These are phyloP conservation scores for Colletotrichum theobromicola DNA, from an alignment of 2,329 filamentous ascomycete species.

Conservation along the genomic window DNA sequence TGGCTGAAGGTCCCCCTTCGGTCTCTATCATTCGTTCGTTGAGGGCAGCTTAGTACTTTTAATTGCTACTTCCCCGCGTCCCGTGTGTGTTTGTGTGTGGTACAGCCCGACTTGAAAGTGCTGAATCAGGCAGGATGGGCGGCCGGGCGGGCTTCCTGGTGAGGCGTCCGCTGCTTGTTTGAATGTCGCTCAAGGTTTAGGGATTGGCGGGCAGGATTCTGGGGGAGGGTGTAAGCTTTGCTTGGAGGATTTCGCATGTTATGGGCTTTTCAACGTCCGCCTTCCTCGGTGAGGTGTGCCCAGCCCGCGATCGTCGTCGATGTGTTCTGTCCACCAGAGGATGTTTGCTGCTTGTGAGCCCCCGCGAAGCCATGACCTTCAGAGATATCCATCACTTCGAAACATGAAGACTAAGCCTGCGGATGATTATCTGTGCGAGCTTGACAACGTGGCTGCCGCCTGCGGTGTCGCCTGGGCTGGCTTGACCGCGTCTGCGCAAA, in stretches of 20 bases:
- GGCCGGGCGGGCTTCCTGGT: background rate
- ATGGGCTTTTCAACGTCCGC: background rate
- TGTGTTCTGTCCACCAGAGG: no score
- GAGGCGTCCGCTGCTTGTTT: background rate
- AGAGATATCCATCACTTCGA: background rate
- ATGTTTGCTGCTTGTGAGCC: background rate
- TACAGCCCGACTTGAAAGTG: background rate
- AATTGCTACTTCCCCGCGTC: background rate
- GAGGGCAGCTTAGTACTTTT: background rate
- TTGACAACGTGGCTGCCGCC: background rate
- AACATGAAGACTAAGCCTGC: background rate
- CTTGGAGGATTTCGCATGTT: background rate
- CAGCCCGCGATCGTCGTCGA: background rate
- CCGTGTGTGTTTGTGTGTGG: background rate
- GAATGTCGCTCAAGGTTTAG: background rate
- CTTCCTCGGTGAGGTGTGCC: background rate
- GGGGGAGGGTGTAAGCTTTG: background rate
- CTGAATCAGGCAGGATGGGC: background rate
- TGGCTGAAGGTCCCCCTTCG: background rate
- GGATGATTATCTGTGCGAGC: background rate
- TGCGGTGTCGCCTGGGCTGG: background rate
- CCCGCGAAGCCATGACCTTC: background rate
- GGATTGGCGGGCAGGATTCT: background rate
- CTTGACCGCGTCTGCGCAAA: background rate
- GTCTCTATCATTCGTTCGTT: background rate